Evolutionary conservation across 164 flowering plant species (phyloP).

Genomic region (Kalanchoe fedtschenkoi): DNA sequence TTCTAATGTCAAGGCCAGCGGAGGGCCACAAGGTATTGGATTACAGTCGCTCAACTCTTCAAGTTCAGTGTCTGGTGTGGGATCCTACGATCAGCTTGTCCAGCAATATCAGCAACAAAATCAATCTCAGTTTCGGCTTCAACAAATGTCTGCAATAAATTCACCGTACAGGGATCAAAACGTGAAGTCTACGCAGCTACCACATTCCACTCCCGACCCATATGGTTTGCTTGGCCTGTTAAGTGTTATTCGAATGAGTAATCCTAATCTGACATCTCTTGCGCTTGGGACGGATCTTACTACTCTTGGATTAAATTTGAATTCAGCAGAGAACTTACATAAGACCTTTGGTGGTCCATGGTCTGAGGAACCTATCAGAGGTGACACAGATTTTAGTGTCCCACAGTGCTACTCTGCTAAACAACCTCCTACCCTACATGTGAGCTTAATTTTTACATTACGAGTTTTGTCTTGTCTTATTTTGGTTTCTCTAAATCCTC

Average conservation of each 20-base stretch:
- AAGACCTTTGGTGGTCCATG: slow-evolving; percentile 91
- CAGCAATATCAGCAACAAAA: slow-evolving; percentile 83
- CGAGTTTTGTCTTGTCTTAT: background rate
- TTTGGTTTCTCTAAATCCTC: slow-evolving; percentile 1
- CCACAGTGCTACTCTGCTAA: slow-evolving; percentile 82
- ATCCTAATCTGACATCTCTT: slow-evolving; percentile 77
- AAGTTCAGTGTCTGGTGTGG: slow-evolving; percentile 50
- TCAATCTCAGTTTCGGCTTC: slow-evolving; percentile 79
- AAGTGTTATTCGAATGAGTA: slow-evolving; percentile 73
- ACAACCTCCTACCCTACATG: slow-evolving; percentile 67
- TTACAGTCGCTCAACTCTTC: slow-evolving; percentile 62
- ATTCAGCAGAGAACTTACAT: slow-evolving; percentile 75
- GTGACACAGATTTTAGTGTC: slow-evolving; percentile 75
- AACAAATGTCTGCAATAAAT: slow-evolving; percentile 55
- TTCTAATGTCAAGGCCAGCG: no score
- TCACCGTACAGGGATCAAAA: slow-evolving; percentile 74
- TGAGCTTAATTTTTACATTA: slow-evolving; percentile 22
- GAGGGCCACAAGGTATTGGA: no score
- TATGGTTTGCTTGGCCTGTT: slow-evolving; percentile 88
- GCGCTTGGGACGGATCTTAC: slow-evolving; percentile 94
- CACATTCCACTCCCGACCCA: slow-evolving; percentile 60
- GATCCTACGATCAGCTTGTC: slow-evolving; percentile 74
- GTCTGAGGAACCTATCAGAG: slow-evolving; percentile 90
- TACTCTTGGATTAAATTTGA: slow-evolving; percentile 84
- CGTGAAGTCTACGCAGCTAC: slow-evolving; percentile 52